Conservation (phyloP, 192 early-diverging fungal genomes). For the Backusella tuberculispora region DNA sequence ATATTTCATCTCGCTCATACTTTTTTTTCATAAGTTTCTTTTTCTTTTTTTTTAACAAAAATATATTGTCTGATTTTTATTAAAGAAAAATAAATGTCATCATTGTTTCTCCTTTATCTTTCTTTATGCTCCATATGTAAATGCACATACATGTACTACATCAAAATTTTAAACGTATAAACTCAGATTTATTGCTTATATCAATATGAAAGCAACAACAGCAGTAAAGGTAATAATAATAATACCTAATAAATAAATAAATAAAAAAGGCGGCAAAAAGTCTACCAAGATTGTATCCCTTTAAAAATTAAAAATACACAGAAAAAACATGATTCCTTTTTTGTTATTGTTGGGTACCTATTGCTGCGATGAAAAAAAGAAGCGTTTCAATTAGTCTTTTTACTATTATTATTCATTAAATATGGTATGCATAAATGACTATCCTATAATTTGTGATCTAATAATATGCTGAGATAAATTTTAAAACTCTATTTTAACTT, state of each 20-base stretch:
- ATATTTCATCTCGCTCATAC: neutral
- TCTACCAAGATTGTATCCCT: neutral
- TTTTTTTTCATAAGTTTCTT: neutral
- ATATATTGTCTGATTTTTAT: neutral
- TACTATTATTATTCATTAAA: no score
- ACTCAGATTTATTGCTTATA: neutral
- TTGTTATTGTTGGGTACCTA: neutral
- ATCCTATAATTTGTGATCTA: no score
- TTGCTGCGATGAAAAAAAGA: neutral
- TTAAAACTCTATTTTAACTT: no score
- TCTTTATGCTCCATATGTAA: neutral
- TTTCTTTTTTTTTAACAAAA: neutral
- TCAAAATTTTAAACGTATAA: neutral
- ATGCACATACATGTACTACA: neutral
- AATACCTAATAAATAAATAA: no score
- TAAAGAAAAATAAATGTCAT: neutral
- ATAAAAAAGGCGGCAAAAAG: neutral
- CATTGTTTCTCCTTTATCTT: neutral
- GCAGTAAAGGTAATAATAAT: no score
- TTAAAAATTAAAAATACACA: neutral
- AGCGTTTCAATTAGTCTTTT: neutral
- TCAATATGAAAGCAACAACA: neutral
- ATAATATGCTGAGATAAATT: no score
- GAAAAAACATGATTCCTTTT: slow-evolving; percentile 6
- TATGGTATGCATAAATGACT: no score